Base-by-base conservation (phyloP, 345 rosid species). In the Psidium guajava region DNA sequence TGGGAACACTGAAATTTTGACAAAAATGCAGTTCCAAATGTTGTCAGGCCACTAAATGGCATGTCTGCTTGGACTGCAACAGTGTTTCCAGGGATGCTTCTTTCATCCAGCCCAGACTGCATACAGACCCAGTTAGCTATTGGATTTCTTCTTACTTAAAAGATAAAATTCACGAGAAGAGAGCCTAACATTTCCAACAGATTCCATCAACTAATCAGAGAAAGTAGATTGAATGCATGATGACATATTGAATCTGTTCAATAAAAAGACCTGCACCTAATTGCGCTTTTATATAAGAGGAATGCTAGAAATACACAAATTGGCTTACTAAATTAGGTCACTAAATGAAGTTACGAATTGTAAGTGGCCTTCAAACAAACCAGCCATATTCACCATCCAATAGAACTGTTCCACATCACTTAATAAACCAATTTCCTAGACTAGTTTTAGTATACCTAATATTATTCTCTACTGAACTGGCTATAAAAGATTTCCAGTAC, bases 1-100 rank as follows among this genome's bases (percentile, higher is more conserved):
- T 96, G 98, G 86, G 99, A 96, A 86, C 99, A 97, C 92, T 96
- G 95, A 90, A 96, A 96, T 92, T 96, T 95, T 8, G 95, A 97
- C 91, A 93, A 90, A 92, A 97, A 97, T 53, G 98, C 94, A 82
- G 98, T 94, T 88, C 99, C 99, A 90, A 96, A 97, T 85, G 92
- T 91, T 82, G 98, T 96, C 53, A 96, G 95, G 82, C 99, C 99
- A 89, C 90, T 92, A 89, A 93, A 97, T 81, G 99, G 98, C 99
- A 96, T 97, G 89, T 96, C 95, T 85, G 98, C 99, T 91, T 93
- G 98, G 86, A 95, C 98, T 49, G 99, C 99, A 86, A 95, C 86
- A 82, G 98, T 97, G 85, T 97, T 96, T 58, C 99, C 99, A 0
- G 99, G 99, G 90, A 96, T 93, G 89, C 99, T 96, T 94, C 99